These are phyloP conservation scores for Cadophora gregata DNA, from an alignment of 2,329 filamentous ascomycete species.

Conservation along the genomic window DNA sequence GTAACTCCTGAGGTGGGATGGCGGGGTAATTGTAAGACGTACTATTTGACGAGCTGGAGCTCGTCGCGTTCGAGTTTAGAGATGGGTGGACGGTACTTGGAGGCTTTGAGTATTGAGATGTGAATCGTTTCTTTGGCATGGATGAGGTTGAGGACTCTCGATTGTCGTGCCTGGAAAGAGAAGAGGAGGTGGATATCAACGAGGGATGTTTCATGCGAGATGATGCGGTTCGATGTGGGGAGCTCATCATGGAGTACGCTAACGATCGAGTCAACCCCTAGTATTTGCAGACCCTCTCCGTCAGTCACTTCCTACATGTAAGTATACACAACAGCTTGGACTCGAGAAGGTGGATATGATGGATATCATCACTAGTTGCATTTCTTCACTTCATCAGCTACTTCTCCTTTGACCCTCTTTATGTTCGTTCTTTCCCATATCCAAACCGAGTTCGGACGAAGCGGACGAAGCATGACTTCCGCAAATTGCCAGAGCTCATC, in stretches of 20 bases:
- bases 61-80: constrained; percentile 48
- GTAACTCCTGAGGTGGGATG: constrained; percentile 10
- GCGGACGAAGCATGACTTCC: no score
- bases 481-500: no score
- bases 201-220: neutral
- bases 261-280: neutral
- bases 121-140: constrained; percentile 70
- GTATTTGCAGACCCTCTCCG: neutral
- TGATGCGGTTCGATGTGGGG: neutral
- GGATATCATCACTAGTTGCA: neutral
- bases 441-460: neutral
- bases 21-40: constrained; percentile 26
- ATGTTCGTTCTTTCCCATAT: neutral
- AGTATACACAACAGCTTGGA: neutral
- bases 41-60: constrained; percentile 34
- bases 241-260: neutral
- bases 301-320: neutral
- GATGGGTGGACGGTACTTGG: constrained; percentile 59
- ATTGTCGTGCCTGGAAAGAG: constrained; percentile 2
- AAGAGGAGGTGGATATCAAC: neutral
- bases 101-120: constrained; percentile 62
- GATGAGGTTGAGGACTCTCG: constrained; percentile 24
- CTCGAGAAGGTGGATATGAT: neutral
- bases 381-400: neutral
- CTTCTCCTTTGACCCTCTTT: neutral